Base-by-base conservation (phyloP, 2,329 filamentous ascomycete genomes). In the Sporothrix brasiliensis region DNA sequence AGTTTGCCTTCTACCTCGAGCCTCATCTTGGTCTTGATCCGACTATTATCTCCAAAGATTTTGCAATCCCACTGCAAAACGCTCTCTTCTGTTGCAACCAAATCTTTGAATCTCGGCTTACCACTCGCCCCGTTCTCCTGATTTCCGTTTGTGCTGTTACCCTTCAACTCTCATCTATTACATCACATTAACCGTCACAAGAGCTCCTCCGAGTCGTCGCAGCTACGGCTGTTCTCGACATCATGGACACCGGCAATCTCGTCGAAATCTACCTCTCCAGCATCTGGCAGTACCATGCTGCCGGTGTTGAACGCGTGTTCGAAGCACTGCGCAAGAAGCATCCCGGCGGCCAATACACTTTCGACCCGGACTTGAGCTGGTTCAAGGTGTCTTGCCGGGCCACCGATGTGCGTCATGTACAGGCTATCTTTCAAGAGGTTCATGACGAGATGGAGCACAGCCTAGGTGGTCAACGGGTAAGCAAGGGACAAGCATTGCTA, bases 231-330 rank as follows among this genome's bases (percentile, higher is more conserved):
- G 39, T 2, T 21, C n/a, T 19, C 3, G 24, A 34, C 39, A 71
- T 21, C 53, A 72, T 73, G 71, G 69, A 70, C 1, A 34, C 44
- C 24, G 21, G 30, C 2, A 50, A 30, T 13, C 19, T 30, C 3
- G 65, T 67, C 24, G 75, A 78, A 67, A 75, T 78, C 65, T 77
- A 76, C 60, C 50, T 78, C 11, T 34, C 73, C 7, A 75, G 73
- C 39, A 56, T 78, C 47, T 79, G 77, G 77, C 49, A 70, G 1
- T 79, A 75, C 71, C 73, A 70, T 7, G 71, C 73, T 5, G 73
- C 70, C 6, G 75, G 74, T 16, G 68, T 76, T 41, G 67, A 73
- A 7, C 70, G 71, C 27, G 65, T 79, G 1, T 70, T 78, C 13
- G 53, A 73, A 0, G 58, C 58, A 0, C 66, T 79, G 19, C 63